Evolutionary conservation across 805 yeast species (phyloP), one percentile per base, ranked within the genome.

Genomic region (Zygoascus bituminiphila): DNA sequence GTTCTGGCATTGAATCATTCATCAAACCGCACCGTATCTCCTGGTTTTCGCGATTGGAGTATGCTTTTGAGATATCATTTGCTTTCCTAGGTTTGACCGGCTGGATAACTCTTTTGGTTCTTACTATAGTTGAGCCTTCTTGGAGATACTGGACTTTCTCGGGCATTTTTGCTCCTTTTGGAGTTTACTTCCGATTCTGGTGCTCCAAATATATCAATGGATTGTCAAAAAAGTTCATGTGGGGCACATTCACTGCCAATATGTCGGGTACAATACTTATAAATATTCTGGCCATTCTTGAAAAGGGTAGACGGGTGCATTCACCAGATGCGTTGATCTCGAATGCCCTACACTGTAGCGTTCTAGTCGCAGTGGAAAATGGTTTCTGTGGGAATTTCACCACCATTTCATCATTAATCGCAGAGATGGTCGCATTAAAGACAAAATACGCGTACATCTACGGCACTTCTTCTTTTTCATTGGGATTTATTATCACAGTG

Each of bases 401-500:
- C 36, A 85, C 96, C 0, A 76, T 86, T 36, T 81, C 91, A 48
- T 84, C 96, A 0, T 84, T 88, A 55, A 73, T 84, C 7, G 79
- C 75, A 38, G 97, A 88, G 62, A 62, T 86, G 35, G 70, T 63
- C 48, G 62, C 64, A 2, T 52, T 74, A 42, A 64, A 60, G 5
- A 29, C 70, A 4, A 35, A 59, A 14, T 51, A 66, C 50, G 65
- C 78, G 4, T 74, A 79, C 47, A 50, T 62, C 6, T 88, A 88
- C 60, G 82, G 76, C 5, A 22, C 64, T 1, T 48, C 60, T 0
- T 73, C 85, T 14, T 57, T 86, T 1, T 56, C 63, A 1, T 47
- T 67, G 0, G 72, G 82, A 14, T 85, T 77, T 59, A 46, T 65
- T 3, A 29, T 78, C 1, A 65, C 77, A 47, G 62, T 88, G 2